Evolutionary conservation across 208 protist species (phyloP), one percentile per base, ranked within the genome.

Genomic region (Wallacemonas sp.): DNA sequence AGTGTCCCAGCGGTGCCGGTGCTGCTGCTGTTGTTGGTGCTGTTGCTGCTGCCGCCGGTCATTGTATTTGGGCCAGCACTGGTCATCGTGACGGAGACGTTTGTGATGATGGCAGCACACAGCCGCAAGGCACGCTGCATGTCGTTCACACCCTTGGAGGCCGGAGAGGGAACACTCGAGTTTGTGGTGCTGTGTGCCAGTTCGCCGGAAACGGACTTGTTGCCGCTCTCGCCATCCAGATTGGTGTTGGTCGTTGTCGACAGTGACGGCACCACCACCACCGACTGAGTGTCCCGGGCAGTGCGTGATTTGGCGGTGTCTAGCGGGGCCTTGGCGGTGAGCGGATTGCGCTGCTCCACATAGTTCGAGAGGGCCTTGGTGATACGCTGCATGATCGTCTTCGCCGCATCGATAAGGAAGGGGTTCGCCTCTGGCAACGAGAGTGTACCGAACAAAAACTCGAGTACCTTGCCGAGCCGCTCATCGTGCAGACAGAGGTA

Each of bases 281-380:
- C n/a, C n/a, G n/a, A n/a, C n/a, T n/a, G n/a, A n/a, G n/a, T n/a
- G n/a, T n/a, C n/a, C n/a, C n/a, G n/a, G n/a, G n/a, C n/a, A n/a
- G n/a, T n/a, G 36, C 36, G 36, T 14, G 36, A 41, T 41, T 14
- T 41, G 10, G 36, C 36, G 10, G 10, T 41, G 7, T 41, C 25
- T 10, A 32, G 44, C 11, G 8, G 11, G 20, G 18, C 4, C 4
- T 55, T 32, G 26, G 5, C 7, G 20, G 48, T 32, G 25, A 55
- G 26, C 18, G 48, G 5, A 22, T 38, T 18, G 25, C 65, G 67
- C 41, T 67, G 57, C 62, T 93, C 84, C 0, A 82, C 70, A 33
- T 77, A 77, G 61, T 86, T 86, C 11, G 84, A 82, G 29, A 91
- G 67, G 16, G 82, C 81, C 26, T 84, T 85, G 1, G 80, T 68